A percentile compares a stretch with the other conserved stretches of the same genome.
phyloP scores from a whole-genome alignment of 2,329 filamentous ascomycete genomes.

The Fusarium liriodendri region DNA sequence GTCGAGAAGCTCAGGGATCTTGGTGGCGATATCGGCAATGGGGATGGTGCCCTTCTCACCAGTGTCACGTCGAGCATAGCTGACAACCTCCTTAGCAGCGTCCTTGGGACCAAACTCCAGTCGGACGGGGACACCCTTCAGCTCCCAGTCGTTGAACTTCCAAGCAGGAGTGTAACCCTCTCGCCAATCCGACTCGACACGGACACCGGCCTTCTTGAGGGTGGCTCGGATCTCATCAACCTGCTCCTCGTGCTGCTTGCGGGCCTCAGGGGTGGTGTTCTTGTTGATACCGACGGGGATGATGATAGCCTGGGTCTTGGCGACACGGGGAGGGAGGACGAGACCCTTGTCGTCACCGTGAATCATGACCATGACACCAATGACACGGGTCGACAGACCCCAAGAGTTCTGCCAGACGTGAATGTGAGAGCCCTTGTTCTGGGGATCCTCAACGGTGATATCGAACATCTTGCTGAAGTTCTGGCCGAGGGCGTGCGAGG shows the following conservation, averaged over 20 bases:
- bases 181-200: slow-evolving; percentile 83
- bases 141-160: slow-evolving; percentile 99
- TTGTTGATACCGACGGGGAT: slow-evolving; percentile 94
- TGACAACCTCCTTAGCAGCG: slow-evolving; percentile 85
- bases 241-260: slow-evolving; percentile 79
- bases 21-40: slow-evolving; percentile 77
- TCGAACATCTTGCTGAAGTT: slow-evolving; percentile 99
- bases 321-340: slow-evolving; percentile 90
- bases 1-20: slow-evolving; percentile 85
- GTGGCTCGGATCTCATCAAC: slow-evolving; percentile 76
- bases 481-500: slow-evolving; percentile 93
- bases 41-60: slow-evolving; percentile 84
- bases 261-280: slow-evolving; percentile 84
- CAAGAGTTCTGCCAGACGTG: slow-evolving; percentile 99
- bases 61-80: slow-evolving; percentile 87
- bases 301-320: slow-evolving; percentile 86
- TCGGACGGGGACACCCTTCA: slow-evolving; percentile 93
- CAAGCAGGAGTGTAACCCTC: slow-evolving; percentile 94
- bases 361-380: slow-evolving; percentile 99
- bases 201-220: slow-evolving; percentile 79
- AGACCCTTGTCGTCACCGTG: slow-evolving; percentile 97
- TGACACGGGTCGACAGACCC: slow-evolving; percentile 96
- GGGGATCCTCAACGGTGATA: slow-evolving; percentile 95
- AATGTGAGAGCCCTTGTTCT: slow-evolving; percentile 81
- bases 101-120: slow-evolving; percentile 98